Percentiles rank a stretch among this genome's conserved stretches.
Conservation (phyloP, 345 rosid species). For the Mallotus nudiflorus region DNA sequence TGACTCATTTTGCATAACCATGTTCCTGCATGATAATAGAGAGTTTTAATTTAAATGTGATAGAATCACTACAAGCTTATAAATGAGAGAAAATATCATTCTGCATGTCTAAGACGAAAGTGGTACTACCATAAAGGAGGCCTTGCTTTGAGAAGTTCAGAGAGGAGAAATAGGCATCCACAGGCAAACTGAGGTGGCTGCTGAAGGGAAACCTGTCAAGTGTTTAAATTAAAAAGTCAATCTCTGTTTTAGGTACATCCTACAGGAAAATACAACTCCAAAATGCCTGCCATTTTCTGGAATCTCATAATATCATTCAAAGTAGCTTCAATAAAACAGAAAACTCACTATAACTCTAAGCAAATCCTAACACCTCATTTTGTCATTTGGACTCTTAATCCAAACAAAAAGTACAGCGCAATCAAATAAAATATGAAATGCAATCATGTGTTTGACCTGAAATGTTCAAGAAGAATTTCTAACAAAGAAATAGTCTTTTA, state of each 20-base stretch:
- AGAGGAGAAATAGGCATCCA: conserved; percentile 89
- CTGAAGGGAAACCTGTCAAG: conserved; percentile 82
- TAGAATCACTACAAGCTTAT: background rate
- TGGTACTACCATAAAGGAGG: conserved; percentile 72
- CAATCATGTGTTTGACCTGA: background rate
- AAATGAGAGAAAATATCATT: background rate
- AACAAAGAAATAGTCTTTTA: background rate
- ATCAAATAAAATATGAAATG: background rate
- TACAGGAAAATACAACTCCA: background rate
- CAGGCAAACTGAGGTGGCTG: conserved; percentile 95
- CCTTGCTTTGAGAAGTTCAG: conserved; percentile 90
- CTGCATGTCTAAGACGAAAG: conserved; percentile 6
- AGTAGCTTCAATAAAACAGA: background rate
- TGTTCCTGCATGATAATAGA: conserved; percentile 55
- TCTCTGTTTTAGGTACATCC: background rate
- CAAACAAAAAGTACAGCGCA: background rate
- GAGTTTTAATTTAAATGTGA: background rate
- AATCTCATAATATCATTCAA: background rate
- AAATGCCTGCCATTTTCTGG: background rate
- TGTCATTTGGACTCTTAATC: background rate
- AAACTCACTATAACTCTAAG: background rate
- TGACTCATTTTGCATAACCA: conserved; percentile 74
- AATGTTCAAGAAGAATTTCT: background rate
- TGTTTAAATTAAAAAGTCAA: conserved; percentile 21
- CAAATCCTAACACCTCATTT: background rate